These are phyloP conservation scores for Quercus gilva DNA, from an alignment of 306 rosid genomes.

Conservation along the genomic window DNA sequence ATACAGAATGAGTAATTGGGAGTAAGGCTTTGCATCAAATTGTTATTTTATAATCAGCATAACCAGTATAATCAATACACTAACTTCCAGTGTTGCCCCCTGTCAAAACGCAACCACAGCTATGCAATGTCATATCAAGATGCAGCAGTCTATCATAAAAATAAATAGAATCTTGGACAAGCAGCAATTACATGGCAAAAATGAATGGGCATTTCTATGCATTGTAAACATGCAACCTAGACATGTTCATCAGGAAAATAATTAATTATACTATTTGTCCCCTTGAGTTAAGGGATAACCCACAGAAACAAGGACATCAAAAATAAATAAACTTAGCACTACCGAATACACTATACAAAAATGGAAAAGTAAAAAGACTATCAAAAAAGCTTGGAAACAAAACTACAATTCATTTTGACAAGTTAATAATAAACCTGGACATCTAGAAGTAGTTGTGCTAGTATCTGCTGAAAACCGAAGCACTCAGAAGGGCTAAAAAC, in stretches of 20 bases:
- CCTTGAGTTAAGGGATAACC: background rate
- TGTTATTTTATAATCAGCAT: background rate
- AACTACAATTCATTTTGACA: background rate
- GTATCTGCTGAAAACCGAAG: background rate
- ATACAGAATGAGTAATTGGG: background rate
- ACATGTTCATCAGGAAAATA: background rate
- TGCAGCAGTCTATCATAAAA: conserved; percentile 7
- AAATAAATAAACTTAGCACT: conserved; percentile 1
- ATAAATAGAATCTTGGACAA: conserved; percentile 9
- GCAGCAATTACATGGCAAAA: background rate
- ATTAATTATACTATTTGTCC: background rate
- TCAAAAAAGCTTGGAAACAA: background rate
- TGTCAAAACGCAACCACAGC: conserved; percentile 25
- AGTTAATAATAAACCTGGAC: background rate
- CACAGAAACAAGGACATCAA: background rate
- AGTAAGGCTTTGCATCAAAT: background rate
- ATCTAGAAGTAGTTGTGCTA: background rate
- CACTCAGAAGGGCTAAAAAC: background rate
- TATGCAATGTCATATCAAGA: conserved; percentile 25
- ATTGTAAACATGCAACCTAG: background rate
- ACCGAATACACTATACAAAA: background rate
- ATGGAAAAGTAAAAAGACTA: background rate
- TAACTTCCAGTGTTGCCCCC: conserved; percentile 27
- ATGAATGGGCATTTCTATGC: background rate
- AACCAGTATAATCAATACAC: conserved; percentile 16